Evolutionary conservation across 192 early-diverging fungal species (phyloP), one percentile per base, ranked within the genome.

Genomic region (Linderina pennispora): DNA sequence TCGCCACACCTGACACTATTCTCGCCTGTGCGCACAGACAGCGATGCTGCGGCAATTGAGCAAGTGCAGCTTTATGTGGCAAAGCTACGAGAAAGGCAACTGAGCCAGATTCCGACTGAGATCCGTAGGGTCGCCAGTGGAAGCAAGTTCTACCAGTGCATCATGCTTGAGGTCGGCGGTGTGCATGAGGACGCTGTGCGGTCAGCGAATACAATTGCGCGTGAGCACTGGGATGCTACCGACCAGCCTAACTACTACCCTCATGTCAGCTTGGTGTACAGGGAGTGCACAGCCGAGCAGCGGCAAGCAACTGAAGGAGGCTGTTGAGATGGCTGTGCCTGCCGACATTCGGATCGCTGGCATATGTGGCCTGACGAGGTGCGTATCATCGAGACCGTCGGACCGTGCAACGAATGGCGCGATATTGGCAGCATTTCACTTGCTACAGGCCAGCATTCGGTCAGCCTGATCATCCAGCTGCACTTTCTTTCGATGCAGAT

Each of bases 181-280:
- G 5, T 8, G 6, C 5, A 11, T 11, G 28, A 31, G 6, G 28
- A 5, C 5, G 11, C 11, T 5, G 5, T 31, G 6, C 5, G 28
- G 28, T 10, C 23, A 2, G 66, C 66, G 4, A 62, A 55, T 39
- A 34, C 3, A 3, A 33, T 50, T 38, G 66, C 66, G 14, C 45
- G 54, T 19, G 23, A 51, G 35, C 43, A 69, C 25, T 69, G 66
- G 66, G 33, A 13, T 14, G 39, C 31, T 10, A 23, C n/a, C 9
- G 20, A 14, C 35, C 50, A 43, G 45, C 43, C 41, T 1, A 21
- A n/a, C 9, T 69, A 39, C 36, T 45, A 44, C 11, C 55, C 66
- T 1, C 66, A 69, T n/a, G 49, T 62, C 20, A 69, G 66, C 33
- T 16, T 69, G 19, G 46, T 62, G 0, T 69, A 69, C 21, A 50